Base-by-base conservation (phyloP, 2,329 filamentous ascomycete species). In the Neofusicoccum umdonicola region DNA sequence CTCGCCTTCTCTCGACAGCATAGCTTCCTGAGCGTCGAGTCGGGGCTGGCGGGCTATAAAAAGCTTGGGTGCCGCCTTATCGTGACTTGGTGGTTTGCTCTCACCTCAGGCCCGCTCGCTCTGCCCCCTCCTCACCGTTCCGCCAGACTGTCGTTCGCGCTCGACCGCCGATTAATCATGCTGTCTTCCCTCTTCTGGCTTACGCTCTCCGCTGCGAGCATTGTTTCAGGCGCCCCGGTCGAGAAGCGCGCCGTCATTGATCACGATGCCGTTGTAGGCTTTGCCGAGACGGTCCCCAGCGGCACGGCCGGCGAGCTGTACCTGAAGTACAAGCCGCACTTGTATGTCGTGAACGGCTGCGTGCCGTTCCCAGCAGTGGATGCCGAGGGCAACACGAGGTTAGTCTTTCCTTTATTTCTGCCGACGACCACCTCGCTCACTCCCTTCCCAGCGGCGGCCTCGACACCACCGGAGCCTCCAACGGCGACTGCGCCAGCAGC, bases 351-450 rank as follows among this genome's bases (percentile, higher is more conserved):
- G 17, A 84, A 85, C 68, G 86, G 87, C 51, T 89, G 87, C 67
- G 86, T 88, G 8, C 85, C 86, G 0, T 89, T 87, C 70, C 86
- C 86, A 0, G 86, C 83, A 1, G 86, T 89, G 1, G 83, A 89
- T 67, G 79, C 80, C 0, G 73, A 76, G 0, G 87, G 87, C 2
- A 80, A 88, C 68, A 87, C 83, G 15, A 79, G 81, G 86, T 87
- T 72, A 66, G 78, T 69, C 34, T 4, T 39, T 1, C 47, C 22
- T 51, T 41, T 31, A 17, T 45, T 19, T 34, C 31, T 22, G 13
- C 2, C 34, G 48, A 56, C 17, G 31, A 44, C 8, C 17, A 11
- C 1, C 15, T 1, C 15, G 8, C 37, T 67, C 12, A 51, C 62
- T 52, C 42, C 34, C 12, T 17, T 35, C 4, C 3, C 61, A 84